Percentiles rank a stretch among this genome's conserved stretches.
Evolutionary conservation across 202 grass and related monocot species (phyloP).

Genomic region (Thinopyrum obtusiflorum): DNA sequence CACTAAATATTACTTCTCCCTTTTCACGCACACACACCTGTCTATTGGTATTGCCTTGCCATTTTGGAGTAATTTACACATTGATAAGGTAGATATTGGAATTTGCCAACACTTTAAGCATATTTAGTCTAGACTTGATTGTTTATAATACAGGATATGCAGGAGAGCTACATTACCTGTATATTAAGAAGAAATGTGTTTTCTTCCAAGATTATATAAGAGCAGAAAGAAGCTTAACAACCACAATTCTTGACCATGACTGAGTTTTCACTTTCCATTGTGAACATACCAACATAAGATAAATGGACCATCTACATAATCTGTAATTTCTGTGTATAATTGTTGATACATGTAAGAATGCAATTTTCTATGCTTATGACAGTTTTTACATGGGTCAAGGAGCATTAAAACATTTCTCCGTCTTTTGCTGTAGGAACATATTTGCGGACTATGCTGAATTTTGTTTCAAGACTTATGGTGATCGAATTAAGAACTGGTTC

Average conservation of each 20-base stretch:
- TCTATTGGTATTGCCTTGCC: not conserved
- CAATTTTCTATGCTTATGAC: not conserved
- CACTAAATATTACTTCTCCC: not conserved
- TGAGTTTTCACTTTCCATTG: not conserved
- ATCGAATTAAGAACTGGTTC: slow-evolving; percentile 84
- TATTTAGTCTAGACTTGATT: not conserved
- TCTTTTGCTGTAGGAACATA: slow-evolving; percentile 38
- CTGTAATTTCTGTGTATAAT: not conserved
- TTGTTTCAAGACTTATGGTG: slow-evolving; percentile 67
- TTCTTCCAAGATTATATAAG: not conserved
- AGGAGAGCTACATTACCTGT: not conserved
- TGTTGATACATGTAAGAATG: not conserved
- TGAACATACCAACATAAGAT: not conserved
- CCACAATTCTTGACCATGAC: not conserved
- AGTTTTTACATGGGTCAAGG: not conserved
- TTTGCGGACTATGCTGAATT: slow-evolving; percentile 73
- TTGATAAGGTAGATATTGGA: not conserved
- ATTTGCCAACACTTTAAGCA: not conserved
- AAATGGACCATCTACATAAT: not conserved
- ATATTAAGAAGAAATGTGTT: not conserved
- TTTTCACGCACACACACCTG: not conserved
- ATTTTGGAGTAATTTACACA: not conserved
- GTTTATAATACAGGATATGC: not conserved
- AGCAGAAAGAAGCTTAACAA: not conserved
- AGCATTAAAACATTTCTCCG: not conserved